Percentiles rank a stretch among this genome's conserved stretches.
phyloP scores from a whole-genome alignment of 2,329 filamentous ascomycete species.

The Geoglossum cookeanum region DNA sequence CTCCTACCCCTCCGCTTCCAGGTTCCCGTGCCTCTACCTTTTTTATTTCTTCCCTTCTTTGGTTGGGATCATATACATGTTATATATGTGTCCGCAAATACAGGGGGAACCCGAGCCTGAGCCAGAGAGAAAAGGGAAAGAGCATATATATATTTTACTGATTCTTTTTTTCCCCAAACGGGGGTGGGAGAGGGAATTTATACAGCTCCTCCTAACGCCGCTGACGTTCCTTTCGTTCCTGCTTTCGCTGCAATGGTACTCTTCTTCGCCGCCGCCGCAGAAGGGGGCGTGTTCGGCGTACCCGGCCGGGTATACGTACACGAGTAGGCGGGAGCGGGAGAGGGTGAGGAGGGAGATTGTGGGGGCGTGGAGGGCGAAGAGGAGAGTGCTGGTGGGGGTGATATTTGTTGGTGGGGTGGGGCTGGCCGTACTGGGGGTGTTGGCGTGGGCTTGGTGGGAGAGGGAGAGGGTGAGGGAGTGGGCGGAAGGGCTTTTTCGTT shows the following conservation, averaged over 20 bases:
- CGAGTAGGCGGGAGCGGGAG: background rate
- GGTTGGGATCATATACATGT: too few species aligned
- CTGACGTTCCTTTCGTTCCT: slow-evolving; percentile 45
- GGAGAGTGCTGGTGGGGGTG: too few species aligned
- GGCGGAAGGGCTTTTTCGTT: background rate
- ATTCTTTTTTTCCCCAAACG: too few species aligned
- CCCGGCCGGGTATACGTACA: too few species aligned
- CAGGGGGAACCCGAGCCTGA: too few species aligned
- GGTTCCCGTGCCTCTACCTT: too few species aligned
- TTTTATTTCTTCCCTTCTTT: too few species aligned
- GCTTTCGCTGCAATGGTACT: slow-evolving; percentile 39
- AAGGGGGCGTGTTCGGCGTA: background rate
- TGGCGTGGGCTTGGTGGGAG: background rate
- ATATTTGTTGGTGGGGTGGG: background rate
- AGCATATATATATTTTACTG: too few species aligned
- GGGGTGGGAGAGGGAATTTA: too few species aligned
- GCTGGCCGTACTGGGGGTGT: background rate
- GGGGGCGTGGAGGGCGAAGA: background rate
- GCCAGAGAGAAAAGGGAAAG: too few species aligned
- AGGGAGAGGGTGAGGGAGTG: background rate
- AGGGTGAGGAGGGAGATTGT: background rate
- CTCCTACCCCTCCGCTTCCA: too few species aligned
- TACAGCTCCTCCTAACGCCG: slow-evolving; percentile 35
- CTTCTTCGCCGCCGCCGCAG: background rate
- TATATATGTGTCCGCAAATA: too few species aligned